These are phyloP conservation scores for Suillus fuscotomentosus DNA, from an alignment of 768 basidiomycete species.

Conservation along the genomic window DNA sequence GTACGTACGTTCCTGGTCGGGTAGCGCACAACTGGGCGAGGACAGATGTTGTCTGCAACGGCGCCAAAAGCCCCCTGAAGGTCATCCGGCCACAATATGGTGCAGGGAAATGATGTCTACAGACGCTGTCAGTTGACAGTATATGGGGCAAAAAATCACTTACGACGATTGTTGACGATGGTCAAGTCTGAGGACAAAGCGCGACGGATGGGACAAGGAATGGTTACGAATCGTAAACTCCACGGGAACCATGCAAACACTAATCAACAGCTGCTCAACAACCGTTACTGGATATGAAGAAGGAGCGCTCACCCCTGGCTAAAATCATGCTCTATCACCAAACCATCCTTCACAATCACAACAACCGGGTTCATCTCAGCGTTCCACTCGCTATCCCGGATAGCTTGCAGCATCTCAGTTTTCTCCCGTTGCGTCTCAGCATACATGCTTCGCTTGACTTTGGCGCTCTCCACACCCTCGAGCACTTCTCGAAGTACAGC, in stretches of 20 bases:
- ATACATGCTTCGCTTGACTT: conserved; percentile 83
- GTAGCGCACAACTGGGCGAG: conserved; percentile 56
- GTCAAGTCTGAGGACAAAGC: conserved; percentile 54
- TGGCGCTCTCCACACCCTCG: conserved; percentile 55
- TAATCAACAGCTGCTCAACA: conserved; percentile 27
- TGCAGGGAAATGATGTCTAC: conserved; percentile 46
- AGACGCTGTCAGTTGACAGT: conserved; percentile 9
- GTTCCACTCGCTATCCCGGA: conserved; percentile 75
- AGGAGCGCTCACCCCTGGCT: conserved; percentile 54
- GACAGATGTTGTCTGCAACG: conserved; percentile 44
- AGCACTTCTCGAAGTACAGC: conserved; percentile 63
- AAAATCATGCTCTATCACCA: conserved; percentile 61
- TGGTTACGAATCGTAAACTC: conserved; percentile 66
- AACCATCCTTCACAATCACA: conserved; percentile 45
- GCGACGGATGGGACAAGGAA: conserved; percentile 61
- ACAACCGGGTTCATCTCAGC: conserved; percentile 73
- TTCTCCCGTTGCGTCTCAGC: conserved; percentile 84
- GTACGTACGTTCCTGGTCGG: conserved; percentile 61
- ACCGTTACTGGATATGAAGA: background rate
- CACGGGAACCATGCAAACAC: conserved; percentile 54
- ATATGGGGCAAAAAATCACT: conserved; percentile 8
- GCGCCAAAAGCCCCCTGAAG: conserved; percentile 56
- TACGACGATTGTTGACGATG: conserved; percentile 18
- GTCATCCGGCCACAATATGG: conserved; percentile 67
- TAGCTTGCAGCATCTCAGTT: conserved; percentile 59